Conservation (phyloP, 768 basidiomycete species). For the Hypsizygus marmoreus region DNA sequence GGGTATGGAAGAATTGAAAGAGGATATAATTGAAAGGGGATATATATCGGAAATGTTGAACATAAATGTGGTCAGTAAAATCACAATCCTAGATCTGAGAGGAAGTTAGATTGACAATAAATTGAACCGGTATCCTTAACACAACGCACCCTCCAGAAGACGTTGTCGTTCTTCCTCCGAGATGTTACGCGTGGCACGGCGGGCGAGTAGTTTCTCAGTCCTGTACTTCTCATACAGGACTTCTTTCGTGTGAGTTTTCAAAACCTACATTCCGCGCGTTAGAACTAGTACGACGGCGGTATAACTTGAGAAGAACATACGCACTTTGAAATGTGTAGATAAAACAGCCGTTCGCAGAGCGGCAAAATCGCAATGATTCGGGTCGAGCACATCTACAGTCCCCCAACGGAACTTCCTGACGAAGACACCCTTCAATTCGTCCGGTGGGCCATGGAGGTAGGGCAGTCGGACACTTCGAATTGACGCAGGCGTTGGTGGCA, state of each 20-base stretch:
- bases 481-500: slow-evolving; percentile 40
- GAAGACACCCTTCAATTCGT: slow-evolving; percentile 74
- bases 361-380: slow-evolving; percentile 86
- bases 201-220: slow-evolving; percentile 86
- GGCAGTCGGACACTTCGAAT: slow-evolving; percentile 35
- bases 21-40: slow-evolving; percentile 15
- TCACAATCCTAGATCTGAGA: slow-evolving; percentile 50
- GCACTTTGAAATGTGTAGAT: slow-evolving; percentile 84
- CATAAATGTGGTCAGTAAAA: slow-evolving; percentile 12
- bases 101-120: background rate
- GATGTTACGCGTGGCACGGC: slow-evolving; percentile 80
- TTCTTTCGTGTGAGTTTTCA: slow-evolving; percentile 84
- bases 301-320: background rate
- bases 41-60: slow-evolving; percentile 9
- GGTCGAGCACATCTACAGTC: slow-evolving; percentile 81
- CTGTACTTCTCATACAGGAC: slow-evolving; percentile 92
- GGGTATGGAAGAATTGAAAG: slow-evolving; percentile 11
- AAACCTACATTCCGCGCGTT: slow-evolving; percentile 45
- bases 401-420: slow-evolving; percentile 87
- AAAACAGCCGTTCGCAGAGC: slow-evolving; percentile 82
- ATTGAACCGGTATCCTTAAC: background rate
- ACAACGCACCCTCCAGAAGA: slow-evolving; percentile 65
- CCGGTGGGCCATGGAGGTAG: slow-evolving; percentile 58
- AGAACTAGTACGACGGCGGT: slow-evolving; percentile 4
- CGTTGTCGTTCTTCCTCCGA: slow-evolving; percentile 73